Conservation (phyloP, 441 rosid species). For the Euphorbia corollata region DNA sequence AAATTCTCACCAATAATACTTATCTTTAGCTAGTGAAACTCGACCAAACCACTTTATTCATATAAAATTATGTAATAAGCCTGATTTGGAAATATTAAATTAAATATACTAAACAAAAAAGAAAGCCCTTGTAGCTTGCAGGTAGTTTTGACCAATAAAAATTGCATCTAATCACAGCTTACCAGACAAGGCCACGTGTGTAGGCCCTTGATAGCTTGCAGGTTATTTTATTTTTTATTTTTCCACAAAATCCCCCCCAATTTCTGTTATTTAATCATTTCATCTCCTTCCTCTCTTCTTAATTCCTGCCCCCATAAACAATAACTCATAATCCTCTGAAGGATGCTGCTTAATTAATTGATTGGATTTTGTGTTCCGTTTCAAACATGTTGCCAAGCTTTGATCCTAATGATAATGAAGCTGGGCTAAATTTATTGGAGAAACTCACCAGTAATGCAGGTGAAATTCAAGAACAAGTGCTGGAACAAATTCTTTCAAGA, state of each 20-base stretch:
- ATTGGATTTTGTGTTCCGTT: too few relatives aligned
- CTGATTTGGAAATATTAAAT: constrained; percentile 14
- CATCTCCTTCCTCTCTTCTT: constrained; percentile 17
- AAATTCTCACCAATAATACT: too few relatives aligned
- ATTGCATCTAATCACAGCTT: constrained; percentile 45
- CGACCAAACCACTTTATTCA: constrained; percentile 7
- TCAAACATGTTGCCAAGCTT: constrained; percentile 45
- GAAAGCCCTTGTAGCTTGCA: constrained; percentile 22
- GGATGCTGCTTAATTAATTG: not conserved
- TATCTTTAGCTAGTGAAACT: constrained; percentile 18
- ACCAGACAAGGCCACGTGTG: constrained; percentile 84
- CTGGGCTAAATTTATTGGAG: constrained; percentile 58
- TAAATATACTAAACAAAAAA: constrained; percentile 5
- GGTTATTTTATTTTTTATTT: constrained; percentile 21
- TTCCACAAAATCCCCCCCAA: constrained; percentile 29
- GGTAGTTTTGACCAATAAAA: constrained; percentile 48
- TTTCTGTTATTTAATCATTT: constrained; percentile 50
- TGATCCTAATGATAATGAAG: constrained; percentile 63
- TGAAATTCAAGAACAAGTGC: constrained; percentile 46
- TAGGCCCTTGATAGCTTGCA: constrained; percentile 52
- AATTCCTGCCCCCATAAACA: not conserved
- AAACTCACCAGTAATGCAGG: constrained; percentile 56
- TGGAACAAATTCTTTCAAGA: constrained; percentile 42
- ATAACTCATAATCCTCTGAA: not conserved
- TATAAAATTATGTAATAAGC: constrained; percentile 17